Evolutionary conservation across 225 moss, liverwort and hornwort species (phyloP), one percentile per base, ranked within the genome.

Genomic region (Takakia lepidozioides): DNA sequence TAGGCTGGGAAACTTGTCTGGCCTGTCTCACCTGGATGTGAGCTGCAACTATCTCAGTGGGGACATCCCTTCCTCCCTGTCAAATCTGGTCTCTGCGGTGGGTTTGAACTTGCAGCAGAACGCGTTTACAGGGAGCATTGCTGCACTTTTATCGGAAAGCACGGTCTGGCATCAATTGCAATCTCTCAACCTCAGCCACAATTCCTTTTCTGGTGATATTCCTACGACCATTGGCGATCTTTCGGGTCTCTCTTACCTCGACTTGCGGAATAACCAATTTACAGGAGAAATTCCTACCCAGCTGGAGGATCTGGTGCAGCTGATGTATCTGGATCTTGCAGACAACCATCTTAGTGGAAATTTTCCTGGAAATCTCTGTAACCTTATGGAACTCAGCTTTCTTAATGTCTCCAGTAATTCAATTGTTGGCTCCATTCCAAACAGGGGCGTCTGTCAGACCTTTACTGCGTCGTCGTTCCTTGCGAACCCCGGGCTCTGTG

Each of bases 61-160:
- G 22, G 8, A 57, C 16, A 43, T 81, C 11, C 81, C 81, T 39
- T 27, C 50, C 1, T 68, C 86, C 29, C 62, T 91, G 35, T 71
- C 83, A 3, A 77, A 91, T 49, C 48, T 91, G 25, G 74, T 81
- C 3, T 63, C 83, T 5, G 74, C 86, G 2, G 83, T 84, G 27
- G 74, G 72, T 1, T 53, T 90, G 38, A 72, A 83, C 39, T 61
- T 75, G 9, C 64, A 71, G 13, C 50, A 30, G 10, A 90, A 90
- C 23, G 46, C n/a, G 3, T 57, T 90, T 5, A 72, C 60, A 1
- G 90, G 90, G 3, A 49, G 57, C 56, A 81, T 90, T 4, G 59
- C 44, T 2, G 85, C 82, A 6, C 30, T 55, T 21, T 61, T 92
- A 19, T 84, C 84, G 8, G 74, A 79, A 37, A 67, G 57, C 55